phyloP scores from a whole-genome alignment of 352 stramenopile genomes.

The Lagenidium sp. region DNA sequence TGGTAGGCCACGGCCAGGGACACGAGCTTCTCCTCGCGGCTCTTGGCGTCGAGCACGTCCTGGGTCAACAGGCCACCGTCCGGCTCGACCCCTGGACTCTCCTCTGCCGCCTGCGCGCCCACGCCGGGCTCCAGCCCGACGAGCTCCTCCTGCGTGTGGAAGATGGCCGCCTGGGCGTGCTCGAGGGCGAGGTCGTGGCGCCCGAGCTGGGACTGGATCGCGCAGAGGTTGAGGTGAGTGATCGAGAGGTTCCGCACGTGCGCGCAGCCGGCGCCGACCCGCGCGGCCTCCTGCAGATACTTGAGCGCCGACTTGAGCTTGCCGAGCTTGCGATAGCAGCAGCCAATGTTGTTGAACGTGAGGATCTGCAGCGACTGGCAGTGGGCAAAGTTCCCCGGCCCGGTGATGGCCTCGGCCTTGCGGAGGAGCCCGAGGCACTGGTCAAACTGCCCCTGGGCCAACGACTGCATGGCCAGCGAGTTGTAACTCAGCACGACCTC shows the following conservation, averaged over 20 bases:
- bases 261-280: conserved; percentile 36
- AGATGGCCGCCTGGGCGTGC: conserved; percentile 71
- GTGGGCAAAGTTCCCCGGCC: conserved; percentile 51
- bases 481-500: conserved; percentile 74
- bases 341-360: conserved; percentile 79
- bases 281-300: conserved; percentile 62
- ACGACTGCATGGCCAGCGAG: conserved; percentile 62
- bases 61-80: conserved; percentile 3
- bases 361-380: conserved; percentile 69
- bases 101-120: conserved; percentile 3
- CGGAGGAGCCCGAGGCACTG: conserved; percentile 60
- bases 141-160: conserved; percentile 75
- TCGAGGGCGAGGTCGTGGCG: conserved; percentile 62
- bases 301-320: conserved; percentile 67
- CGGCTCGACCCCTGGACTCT: too few relatives aligned
- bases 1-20: conserved; percentile 73
- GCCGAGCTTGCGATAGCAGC: conserved; percentile 69
- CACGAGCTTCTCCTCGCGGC: conserved; percentile 65
- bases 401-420: conserved; percentile 62
- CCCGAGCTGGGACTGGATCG: conserved; percentile 66
- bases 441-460: conserved; percentile 41
- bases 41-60: conserved; percentile 39
- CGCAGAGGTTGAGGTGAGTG: conserved; percentile 76
- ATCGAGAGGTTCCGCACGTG: conserved; percentile 74
- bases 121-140: conserved; percentile 32